Percentiles rank a stretch among this genome's conserved stretches.
phyloP scores from a whole-genome alignment of 441 rosid species.

The Syzygium malaccense region DNA sequence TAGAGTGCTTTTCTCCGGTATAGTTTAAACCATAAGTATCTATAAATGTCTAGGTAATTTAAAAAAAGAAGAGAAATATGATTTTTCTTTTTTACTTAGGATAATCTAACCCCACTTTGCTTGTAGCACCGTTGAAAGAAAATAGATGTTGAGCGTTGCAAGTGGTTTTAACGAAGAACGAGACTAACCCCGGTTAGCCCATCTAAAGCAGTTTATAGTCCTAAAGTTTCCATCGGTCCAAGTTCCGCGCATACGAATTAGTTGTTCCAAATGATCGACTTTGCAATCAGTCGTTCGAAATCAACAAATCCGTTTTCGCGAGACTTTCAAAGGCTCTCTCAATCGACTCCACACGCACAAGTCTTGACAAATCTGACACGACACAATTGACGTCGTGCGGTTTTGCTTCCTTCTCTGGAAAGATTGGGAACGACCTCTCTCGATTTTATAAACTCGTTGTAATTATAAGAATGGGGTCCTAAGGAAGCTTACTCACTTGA shows the following conservation, averaged over 20 bases:
- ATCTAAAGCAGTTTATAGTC: background rate
- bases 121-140: background rate
- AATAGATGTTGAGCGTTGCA: background rate
- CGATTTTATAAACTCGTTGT: too few relatives aligned
- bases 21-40: background rate
- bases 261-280: background rate
- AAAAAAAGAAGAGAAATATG: background rate
- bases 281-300: background rate
- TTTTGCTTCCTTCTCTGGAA: background rate
- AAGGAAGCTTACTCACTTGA: background rate
- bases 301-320: background rate
- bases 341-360: rapidly evolving
- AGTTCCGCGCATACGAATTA: background rate
- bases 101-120: background rate
- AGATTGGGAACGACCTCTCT: background rate
- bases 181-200: background rate
- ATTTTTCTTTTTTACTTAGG: background rate
- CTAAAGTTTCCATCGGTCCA: background rate
- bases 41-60: background rate
- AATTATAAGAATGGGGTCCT: background rate
- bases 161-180: background rate
- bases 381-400: rapidly evolving
- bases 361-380: background rate
- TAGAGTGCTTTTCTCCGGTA: background rate
- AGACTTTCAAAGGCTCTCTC: background rate